These are phyloP conservation scores for Citeromyces siamensis DNA, from an alignment of 1,139 yeast species.

Conservation along the genomic window DNA sequence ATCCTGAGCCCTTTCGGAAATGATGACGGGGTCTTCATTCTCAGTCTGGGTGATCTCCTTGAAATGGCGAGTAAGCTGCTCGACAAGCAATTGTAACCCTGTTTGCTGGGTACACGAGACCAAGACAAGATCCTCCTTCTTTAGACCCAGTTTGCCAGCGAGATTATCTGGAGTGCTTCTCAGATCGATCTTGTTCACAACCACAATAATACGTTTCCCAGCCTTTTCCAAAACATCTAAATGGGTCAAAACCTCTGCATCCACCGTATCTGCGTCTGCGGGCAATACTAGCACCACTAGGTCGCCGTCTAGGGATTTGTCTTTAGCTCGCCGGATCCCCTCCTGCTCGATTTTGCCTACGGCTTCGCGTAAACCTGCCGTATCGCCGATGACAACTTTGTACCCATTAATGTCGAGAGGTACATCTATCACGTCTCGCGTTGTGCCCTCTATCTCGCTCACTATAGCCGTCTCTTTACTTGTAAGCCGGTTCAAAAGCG, in stretches of 20 bases:
- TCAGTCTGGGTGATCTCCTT: conserved; percentile 34
- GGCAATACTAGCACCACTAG: conserved; percentile 43
- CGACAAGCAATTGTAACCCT: conserved; percentile 41
- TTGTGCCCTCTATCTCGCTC: conserved; percentile 87
- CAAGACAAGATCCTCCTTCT: conserved; percentile 22
- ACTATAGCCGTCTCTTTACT: conserved; percentile 85
- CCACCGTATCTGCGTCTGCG: conserved; percentile 17
- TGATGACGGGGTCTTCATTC: conserved; percentile 45
- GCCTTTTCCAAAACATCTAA: conserved; percentile 17
- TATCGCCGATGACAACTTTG: conserved; percentile 78
- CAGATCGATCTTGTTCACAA: conserved; percentile 55
- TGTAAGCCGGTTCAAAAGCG: conserved; percentile 62
- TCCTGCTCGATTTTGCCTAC: conserved; percentile 58
- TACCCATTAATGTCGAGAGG: conserved; percentile 76
- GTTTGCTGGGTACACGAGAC: conserved; percentile 51
- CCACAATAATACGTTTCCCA: conserved; percentile 24
- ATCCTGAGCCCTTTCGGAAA: conserved; percentile 69
- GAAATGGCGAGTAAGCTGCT: conserved; percentile 28
- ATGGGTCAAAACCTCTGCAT: conserved; percentile 24
- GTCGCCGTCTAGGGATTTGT: conserved; percentile 46
- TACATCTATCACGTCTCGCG: conserved; percentile 79
- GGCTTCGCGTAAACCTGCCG: conserved; percentile 77
- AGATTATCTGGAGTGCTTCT: conserved; percentile 15
- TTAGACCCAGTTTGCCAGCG: conserved; percentile 16
- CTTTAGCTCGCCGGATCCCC: conserved; percentile 72